phyloP scores from a whole-genome alignment of 345 rosid species.

The Eutrema heterophyllum region DNA sequence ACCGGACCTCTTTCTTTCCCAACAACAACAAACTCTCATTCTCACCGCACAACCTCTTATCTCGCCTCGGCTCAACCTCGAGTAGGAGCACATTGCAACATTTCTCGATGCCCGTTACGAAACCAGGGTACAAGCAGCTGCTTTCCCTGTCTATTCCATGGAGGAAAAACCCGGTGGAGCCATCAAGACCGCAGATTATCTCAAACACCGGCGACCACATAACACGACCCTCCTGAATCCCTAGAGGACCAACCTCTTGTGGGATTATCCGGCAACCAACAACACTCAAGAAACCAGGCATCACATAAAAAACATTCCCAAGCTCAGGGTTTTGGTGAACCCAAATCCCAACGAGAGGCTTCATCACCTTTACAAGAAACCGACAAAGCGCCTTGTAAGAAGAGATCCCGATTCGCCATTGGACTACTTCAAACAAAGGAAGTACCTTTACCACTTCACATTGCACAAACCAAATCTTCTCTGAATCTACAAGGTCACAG shows the following conservation, averaged over 20 bases:
- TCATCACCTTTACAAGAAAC: slow-evolving; percentile 51
- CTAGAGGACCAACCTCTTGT: slow-evolving; percentile 72
- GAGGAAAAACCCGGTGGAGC: slow-evolving; percentile 50
- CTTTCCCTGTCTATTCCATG: slow-evolving; percentile 60
- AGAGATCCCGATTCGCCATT: slow-evolving; percentile 59
- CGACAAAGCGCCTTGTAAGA: slow-evolving; percentile 64
- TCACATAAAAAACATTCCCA: slow-evolving; percentile 78
- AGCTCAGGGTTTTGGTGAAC: slow-evolving; percentile 90
- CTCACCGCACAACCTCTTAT: slow-evolving; percentile 41
- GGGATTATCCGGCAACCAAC: slow-evolving; percentile 77
- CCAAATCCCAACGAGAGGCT: slow-evolving; percentile 77
- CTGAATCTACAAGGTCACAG: slow-evolving; percentile 38
- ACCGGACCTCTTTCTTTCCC: not conserved
- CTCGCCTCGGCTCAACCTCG: slow-evolving; percentile 64
- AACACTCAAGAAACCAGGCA: slow-evolving; percentile 77
- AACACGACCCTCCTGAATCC: slow-evolving; percentile 52
- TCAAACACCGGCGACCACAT: slow-evolving; percentile 87
- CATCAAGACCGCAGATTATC: slow-evolving; percentile 50
- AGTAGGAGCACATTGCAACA: slow-evolving; percentile 68
- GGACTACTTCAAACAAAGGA: slow-evolving; percentile 46
- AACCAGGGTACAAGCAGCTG: slow-evolving; percentile 61
- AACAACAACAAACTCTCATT: not conserved
- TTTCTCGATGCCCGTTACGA: slow-evolving; percentile 41
- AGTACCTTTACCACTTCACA: slow-evolving; percentile 53
- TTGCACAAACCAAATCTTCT: slow-evolving; percentile 63